These are phyloP conservation scores for Venturia nashicola DNA, from an alignment of 2,329 filamentous ascomycete species.

Conservation along the genomic window DNA sequence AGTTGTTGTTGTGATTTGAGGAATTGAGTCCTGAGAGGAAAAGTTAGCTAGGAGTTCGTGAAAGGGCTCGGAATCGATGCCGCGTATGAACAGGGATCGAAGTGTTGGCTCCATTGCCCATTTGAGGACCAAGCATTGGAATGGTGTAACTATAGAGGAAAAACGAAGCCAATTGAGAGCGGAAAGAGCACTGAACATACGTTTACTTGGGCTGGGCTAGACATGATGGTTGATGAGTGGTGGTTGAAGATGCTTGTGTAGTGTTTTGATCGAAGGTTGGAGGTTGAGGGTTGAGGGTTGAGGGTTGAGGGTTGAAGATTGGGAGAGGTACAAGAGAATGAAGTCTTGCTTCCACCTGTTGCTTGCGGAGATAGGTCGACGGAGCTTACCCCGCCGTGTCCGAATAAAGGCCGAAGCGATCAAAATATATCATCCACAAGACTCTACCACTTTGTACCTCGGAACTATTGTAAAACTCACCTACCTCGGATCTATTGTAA, in stretches of 20 bases:
- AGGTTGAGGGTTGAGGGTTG: no score
- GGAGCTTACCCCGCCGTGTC: background rate
- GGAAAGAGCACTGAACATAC: background rate
- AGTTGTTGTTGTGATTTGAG: background rate
- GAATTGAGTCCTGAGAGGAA: background rate
- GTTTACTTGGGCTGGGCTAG: background rate
- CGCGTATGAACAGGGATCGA: background rate
- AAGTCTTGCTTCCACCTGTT: no score
- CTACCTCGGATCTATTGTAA: background rate
- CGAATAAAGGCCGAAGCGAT: background rate
- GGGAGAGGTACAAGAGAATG: no score
- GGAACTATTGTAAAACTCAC: background rate
- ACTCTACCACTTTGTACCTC: background rate
- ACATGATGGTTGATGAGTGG: background rate
- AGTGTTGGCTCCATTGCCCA: background rate
- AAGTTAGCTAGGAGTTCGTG: background rate
- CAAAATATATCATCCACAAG: background rate
- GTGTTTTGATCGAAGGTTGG: background rate
- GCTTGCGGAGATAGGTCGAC: no score
- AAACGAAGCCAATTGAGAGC: background rate
- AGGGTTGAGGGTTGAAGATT: no score
- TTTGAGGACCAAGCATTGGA: background rate
- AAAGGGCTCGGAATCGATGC: background rate
- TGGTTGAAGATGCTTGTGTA: background rate
- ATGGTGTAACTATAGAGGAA: background rate